Conservation (phyloP, 495 filamentous ascomycete genomes). For the Neurospora intermedia region DNA sequence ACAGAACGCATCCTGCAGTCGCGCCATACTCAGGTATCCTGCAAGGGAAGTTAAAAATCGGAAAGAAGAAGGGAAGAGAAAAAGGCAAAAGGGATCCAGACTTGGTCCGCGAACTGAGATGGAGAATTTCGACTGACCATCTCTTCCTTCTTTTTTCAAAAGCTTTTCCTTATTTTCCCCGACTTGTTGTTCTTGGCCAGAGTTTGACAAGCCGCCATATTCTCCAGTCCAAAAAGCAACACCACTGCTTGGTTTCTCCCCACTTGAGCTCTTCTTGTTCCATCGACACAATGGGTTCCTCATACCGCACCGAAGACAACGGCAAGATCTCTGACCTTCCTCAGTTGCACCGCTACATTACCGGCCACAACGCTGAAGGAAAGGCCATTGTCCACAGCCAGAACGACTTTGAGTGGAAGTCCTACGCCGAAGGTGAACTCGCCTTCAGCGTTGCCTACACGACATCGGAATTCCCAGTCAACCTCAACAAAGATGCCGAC, state of each 20-base stretch:
- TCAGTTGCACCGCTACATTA: slow-evolving; percentile 27
- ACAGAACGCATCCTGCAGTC: background rate
- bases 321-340: slow-evolving; percentile 25
- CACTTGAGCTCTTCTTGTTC: background rate
- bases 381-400: slow-evolving; percentile 26
- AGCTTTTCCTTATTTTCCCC: background rate
- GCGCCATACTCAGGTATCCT: background rate
- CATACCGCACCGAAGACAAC: background rate
- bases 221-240: background rate
- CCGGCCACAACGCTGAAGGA: slow-evolving; percentile 27
- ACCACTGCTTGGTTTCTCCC: background rate
- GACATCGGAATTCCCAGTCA: slow-evolving; percentile 42
- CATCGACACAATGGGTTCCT: background rate
- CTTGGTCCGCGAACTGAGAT: background rate
- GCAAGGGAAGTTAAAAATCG: background rate
- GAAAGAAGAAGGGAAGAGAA: background rate
- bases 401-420: slow-evolving; percentile 20
- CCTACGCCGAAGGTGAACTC: slow-evolving; percentile 23
- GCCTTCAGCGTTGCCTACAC: slow-evolving; percentile 34
- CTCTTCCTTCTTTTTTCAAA: background rate
- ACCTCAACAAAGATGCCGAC: slow-evolving; percentile 43
- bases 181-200: background rate
- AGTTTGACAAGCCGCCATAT: too few relatives aligned
- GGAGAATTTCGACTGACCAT: background rate
- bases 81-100: background rate